Evolutionary conservation across 1,284 basidiomycete species (phyloP), one percentile per base, ranked within the genome.

Genomic region (Ceraceosorus guamensis): DNA sequence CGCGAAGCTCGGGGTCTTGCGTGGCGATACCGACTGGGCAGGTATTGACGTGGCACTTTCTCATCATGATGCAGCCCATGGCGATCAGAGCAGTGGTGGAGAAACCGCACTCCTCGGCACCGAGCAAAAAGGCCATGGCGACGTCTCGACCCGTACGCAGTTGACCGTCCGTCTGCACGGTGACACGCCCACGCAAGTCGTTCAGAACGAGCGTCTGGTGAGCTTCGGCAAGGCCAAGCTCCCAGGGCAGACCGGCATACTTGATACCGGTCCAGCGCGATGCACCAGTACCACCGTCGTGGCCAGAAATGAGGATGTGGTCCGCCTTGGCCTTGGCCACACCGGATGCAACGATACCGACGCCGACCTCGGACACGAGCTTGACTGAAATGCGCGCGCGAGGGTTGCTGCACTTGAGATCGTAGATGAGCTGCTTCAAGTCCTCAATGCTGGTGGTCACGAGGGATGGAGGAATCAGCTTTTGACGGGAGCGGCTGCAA

Each of bases 301-400:
- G 71, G 53, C 71, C 71, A 5, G 71, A 63, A 57, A 73, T 67
- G 44, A 71, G 59, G 30, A 73, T 66, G 62, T 73, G 71, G 60
- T 73, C 70, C 16, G 70, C 71, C 67, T 71, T 71, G 51, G 70
- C 71, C 57, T 73, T 73, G 53, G 70, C 69, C 46, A 73, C 71
- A 67, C 70, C 71, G 2, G 71, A 62, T 48, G 71, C 70, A 52
- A 73, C 68, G 49, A 73, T 60, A 51, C 70, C 71, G 55, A 73
- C 71, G 30, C 70, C 71, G 50, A 71, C 69, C 52, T 73, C 71
- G 45, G 71, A 71, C 13, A 73, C 69, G 48, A 73, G 66, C 69
- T 73, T 73, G 66, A 73, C 71, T 30, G 55, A 61, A 54, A 73
- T 56, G n/a, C 63, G 65, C 4, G 71, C 62, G 30, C 69, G 71